phyloP scores from a whole-genome alignment of 2,329 filamentous ascomycete genomes.

The Penicillium concentricum region DNA sequence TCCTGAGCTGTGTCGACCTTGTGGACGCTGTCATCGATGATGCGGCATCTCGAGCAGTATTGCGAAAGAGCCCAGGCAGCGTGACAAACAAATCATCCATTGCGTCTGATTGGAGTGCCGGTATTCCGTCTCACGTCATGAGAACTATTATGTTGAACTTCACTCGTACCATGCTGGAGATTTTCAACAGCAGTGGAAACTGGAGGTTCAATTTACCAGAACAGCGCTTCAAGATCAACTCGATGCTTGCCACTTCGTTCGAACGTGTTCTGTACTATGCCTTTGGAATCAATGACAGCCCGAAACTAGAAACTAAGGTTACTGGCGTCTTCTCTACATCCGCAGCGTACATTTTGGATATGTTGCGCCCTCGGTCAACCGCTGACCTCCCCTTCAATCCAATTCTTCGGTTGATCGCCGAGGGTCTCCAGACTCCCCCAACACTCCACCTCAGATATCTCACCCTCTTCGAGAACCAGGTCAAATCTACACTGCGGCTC shows the following conservation, averaged over 20 bases:
- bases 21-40: conserved; percentile 76
- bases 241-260: conserved; percentile 67
- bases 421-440: conserved; percentile 59
- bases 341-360: conserved; percentile 72
- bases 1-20: conserved; percentile 69
- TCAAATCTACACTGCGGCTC: conserved; percentile 64
- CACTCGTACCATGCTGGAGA: conserved; percentile 72
- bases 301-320: conserved; percentile 50
- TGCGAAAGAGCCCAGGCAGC: conserved; percentile 38
- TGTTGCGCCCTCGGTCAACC: conserved; percentile 69
- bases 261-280: conserved; percentile 69
- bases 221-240: conserved; percentile 68
- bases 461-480: conserved; percentile 60
- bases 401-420: conserved; percentile 67
- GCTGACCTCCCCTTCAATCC: conserved; percentile 75
- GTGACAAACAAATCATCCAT: conserved; percentile 31
- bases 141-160: conserved; percentile 70
- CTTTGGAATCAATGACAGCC: conserved; percentile 69
- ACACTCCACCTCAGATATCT: conserved; percentile 60
- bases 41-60: conserved; percentile 58
- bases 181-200: conserved; percentile 79
- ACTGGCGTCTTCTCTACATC: conserved; percentile 67
- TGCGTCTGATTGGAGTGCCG: conserved; percentile 57
- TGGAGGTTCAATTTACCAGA: conserved; percentile 76
- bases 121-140: conserved; percentile 75